Conservation (phyloP, 164 flowering plant genomes). For the Tinospora cordifolia region DNA sequence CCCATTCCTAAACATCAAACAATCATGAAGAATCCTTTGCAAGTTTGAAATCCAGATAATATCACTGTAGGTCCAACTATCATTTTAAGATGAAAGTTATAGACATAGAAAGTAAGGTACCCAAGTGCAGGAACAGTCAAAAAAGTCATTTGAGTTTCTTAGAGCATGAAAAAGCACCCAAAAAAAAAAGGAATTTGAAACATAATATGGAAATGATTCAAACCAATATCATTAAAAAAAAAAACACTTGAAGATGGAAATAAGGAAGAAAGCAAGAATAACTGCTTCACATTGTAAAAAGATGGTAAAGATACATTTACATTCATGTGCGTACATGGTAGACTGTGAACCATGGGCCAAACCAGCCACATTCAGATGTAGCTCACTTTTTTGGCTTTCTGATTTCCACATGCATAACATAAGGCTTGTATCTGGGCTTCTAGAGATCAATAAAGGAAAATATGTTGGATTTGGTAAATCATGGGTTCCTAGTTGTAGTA, state of each 20-base stretch:
- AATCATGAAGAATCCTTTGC: background rate
- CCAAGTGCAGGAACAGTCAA: background rate
- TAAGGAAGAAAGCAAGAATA: background rate
- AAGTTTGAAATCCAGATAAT: background rate
- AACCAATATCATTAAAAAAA: background rate
- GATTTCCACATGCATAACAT: background rate
- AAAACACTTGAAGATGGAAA: background rate
- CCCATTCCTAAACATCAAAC: conserved; percentile 73
- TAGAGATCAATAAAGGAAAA: background rate
- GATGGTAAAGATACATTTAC: background rate
- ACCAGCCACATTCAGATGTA: background rate
- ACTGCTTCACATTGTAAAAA: background rate
- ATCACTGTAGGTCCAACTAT: background rate
- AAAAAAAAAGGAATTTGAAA: background rate
- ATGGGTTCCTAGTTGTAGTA: too few species aligned
- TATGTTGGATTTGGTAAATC: background rate
- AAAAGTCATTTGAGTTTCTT: background rate
- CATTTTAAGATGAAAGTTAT: background rate
- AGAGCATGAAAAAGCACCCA: background rate
- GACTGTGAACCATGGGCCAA: background rate
- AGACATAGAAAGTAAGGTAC: background rate
- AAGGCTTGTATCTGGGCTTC: background rate
- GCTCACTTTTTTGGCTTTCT: background rate
- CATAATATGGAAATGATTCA: background rate
- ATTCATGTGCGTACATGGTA: background rate